Conservation (phyloP, 1,284 basidiomycete genomes). For the Apiotrichum brassicae region DNA sequence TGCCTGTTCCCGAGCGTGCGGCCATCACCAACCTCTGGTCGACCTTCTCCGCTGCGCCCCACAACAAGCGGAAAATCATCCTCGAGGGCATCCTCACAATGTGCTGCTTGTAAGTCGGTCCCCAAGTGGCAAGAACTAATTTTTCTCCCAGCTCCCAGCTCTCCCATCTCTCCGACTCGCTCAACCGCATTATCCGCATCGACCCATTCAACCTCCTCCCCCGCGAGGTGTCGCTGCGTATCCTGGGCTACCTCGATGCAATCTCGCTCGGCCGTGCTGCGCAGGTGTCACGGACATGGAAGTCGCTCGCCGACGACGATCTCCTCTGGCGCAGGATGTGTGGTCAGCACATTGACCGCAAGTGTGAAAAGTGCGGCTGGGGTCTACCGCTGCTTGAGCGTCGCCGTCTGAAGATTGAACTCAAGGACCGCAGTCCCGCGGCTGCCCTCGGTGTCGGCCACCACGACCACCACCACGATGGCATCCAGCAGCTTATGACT, state of each 20-base stretch:
- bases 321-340: constrained; percentile 94
- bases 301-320: constrained; percentile 87
- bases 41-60: constrained; percentile 89
- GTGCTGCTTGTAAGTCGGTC: constrained; percentile 71
- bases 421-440: constrained; percentile 40
- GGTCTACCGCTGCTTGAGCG: constrained; percentile 81
- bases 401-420: constrained; percentile 43
- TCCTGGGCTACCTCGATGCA: constrained; percentile 89
- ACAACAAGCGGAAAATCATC: constrained; percentile 83
- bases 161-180: constrained; percentile 90
- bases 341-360: constrained; percentile 96
- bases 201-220: constrained; percentile 92
- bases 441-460: constrained; percentile 33
- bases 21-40: constrained; percentile 93
- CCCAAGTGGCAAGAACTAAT: too few relatives aligned
- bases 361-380: constrained; percentile 97
- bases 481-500: constrained; percentile 23
- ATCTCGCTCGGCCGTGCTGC: constrained; percentile 92
- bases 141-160: constrained; percentile 59
- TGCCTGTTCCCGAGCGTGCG: constrained; percentile 82
- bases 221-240: constrained; percentile 80
- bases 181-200: constrained; percentile 84
- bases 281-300: constrained; percentile 85
- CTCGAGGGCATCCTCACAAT: constrained; percentile 97
- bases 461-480: constrained; percentile 26